Evolutionary conservation across 2,329 filamentous ascomycete genomes (phyloP), one percentile per base, ranked within the genome.

Genomic region (Colletotrichum tropicale): DNA sequence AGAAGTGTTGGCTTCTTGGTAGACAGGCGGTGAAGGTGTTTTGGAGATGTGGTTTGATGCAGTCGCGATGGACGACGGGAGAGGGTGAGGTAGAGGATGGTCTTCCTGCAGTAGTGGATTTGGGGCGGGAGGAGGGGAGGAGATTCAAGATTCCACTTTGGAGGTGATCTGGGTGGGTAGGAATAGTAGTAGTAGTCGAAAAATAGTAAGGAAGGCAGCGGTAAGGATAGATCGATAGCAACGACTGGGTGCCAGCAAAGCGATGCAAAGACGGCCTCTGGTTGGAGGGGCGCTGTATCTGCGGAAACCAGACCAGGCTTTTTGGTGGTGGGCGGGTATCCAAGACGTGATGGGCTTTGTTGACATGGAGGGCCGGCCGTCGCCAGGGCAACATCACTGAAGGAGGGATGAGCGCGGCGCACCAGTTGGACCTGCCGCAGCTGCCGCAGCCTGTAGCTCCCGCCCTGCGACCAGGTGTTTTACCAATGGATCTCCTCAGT

Each of bases 371-470:
- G 16, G 34, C 30, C 10, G 34, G 48, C 1, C 9, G 66, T 84
- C 79, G 77, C 82, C 82, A 83, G 76, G 74, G 82, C 83, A 84
- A 84, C 83, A 71, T 1, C 36, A 15, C 10, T 13, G 0, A 9
- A 4, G 16, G 43, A n/a, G 18, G 43, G 43, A 64, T 26, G 21
- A 43, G 66, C 21, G 7, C 52, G 65, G 65, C 48, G 52, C 66
- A 68, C 52, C 52, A 68, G 32, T 18, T 68, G 66, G 48, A 38
- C 30, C 48, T 68, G 66, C 66, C 66, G 66, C 66, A 66, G 28
- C 66, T 68, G 66, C 32, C 52, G 66, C 66, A 30, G 16, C 43
- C 30, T 56, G 30, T 36, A 34, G 62, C 62, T 52, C 43, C 26
- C 65, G 55, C 32, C n/a, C 28, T 32, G 60, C 28, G 26, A 61